A percentile compares a stretch with the other conserved stretches of the same genome.
These are phyloP conservation scores for Cordyceps cateniannulata DNA, from an alignment of 2,329 filamentous ascomycete species.

Conservation along the genomic window DNA sequence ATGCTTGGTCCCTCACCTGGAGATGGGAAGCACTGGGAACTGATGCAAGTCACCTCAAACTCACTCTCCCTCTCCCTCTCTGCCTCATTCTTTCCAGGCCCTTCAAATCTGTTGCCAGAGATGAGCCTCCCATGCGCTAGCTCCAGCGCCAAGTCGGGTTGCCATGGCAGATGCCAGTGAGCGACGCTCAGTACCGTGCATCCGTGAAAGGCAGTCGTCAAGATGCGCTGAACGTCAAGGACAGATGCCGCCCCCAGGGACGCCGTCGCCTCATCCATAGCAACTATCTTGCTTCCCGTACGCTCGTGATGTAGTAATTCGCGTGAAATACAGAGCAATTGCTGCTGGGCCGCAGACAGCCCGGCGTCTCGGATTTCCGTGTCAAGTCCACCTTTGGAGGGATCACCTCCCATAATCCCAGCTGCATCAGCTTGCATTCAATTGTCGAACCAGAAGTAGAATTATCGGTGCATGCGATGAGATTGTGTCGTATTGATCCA, in stretches of 20 bases:
- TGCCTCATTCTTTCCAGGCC: too few species aligned
- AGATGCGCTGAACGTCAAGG: not conserved
- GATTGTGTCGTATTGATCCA: too few species aligned
- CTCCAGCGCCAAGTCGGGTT: not conserved
- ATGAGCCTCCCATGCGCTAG: not conserved
- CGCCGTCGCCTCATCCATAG: not conserved
- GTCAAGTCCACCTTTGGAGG: not conserved
- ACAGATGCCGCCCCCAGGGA: not conserved
- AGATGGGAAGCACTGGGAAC: too few species aligned
- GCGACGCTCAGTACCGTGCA: not conserved
- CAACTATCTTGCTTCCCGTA: not conserved
- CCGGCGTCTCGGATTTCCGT: too few species aligned
- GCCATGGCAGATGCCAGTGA: not conserved
- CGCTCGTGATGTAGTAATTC: not conserved
- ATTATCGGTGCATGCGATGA: not conserved
- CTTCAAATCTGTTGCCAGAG: too few species aligned
- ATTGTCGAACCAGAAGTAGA: not conserved
- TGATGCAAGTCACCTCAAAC: too few species aligned
- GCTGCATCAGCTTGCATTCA: not conserved
- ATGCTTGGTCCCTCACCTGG: too few species aligned
- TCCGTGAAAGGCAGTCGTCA: not conserved
- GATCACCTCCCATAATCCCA: not conserved
- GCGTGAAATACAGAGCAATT: not conserved
- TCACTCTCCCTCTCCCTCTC: too few species aligned
- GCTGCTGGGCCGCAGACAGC: not conserved